phyloP scores from a whole-genome alignment of 495 filamentous ascomycete genomes.

The Hypoxylon subgilvum region DNA sequence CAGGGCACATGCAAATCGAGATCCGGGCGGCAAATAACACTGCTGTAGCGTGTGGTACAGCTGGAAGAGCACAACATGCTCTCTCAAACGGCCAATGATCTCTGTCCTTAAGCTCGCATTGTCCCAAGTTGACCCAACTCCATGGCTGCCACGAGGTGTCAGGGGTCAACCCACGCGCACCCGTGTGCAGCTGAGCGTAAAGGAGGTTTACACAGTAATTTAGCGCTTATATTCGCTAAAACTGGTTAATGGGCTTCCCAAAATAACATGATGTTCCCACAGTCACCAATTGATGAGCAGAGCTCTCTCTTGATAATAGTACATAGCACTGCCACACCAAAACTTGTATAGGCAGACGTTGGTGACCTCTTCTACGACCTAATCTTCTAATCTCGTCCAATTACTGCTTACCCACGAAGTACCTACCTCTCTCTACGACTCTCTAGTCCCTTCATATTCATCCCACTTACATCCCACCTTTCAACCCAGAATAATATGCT shows the following conservation, averaged over 20 bases:
- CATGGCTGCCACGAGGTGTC: constrained; percentile 25
- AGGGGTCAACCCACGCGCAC: no score
- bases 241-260: not conserved
- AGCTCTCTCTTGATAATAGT: no score
- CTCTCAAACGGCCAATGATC: constrained; percentile 16
- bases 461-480: constrained; percentile 10
- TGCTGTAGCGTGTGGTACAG: constrained; percentile 22
- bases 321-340: no score
- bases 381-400: no score
- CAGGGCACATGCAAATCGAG: constrained; percentile 18
- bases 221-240: not conserved
- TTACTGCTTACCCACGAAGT: not conserved
- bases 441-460: not conserved
- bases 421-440: not conserved
- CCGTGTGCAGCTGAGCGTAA: constrained; percentile 1
- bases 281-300: not conserved
- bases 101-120: not conserved
- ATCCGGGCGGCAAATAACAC: constrained; percentile 22
- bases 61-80: constrained; percentile 24
- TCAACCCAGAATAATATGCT: not conserved
- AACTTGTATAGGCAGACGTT: no score
- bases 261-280: no score
- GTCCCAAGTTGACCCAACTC: not conserved
- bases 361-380: no score
- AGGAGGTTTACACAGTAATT: not conserved